Percentiles rank a stretch among this genome's conserved stretches.
phyloP scores from a whole-genome alignment of 129 eudicot species.

The Mikania micrantha region DNA sequence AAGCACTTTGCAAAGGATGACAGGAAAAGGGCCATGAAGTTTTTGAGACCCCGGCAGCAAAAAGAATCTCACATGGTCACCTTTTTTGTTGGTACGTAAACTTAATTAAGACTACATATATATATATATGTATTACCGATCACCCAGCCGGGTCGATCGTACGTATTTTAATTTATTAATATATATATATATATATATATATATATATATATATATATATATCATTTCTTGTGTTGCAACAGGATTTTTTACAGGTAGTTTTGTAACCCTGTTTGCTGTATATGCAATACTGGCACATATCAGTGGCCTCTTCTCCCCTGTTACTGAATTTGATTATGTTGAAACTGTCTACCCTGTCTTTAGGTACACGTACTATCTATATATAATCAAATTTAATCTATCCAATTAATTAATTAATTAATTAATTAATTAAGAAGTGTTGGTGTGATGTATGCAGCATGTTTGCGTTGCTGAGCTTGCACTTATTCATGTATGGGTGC shows the following conservation, averaged over 20 bases:
- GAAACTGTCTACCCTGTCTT: constrained; percentile 91
- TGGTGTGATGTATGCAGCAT: constrained; percentile 37
- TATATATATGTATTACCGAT: too few species aligned
- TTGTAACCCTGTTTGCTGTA: constrained; percentile 61
- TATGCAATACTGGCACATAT: constrained; percentile 83
- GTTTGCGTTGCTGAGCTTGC: constrained; percentile 87
- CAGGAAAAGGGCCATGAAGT: constrained; percentile 96
- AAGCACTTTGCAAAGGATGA: constrained; percentile 86
- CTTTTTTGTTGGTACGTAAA: constrained; percentile 68
- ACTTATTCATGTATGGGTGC: constrained; percentile 92
- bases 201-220: background rate
- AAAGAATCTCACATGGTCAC: constrained; percentile 94
- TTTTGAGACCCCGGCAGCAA: constrained; percentile 70
- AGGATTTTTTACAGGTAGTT: constrained; percentile 93
- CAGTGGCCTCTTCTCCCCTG: constrained; percentile 71
- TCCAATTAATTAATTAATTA: too few species aligned
- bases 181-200: too few species aligned
- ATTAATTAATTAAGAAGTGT: too few species aligned
- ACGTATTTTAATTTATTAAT: too few species aligned
- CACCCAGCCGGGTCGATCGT: too few species aligned
- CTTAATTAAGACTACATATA: too few species aligned
- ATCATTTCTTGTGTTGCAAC: constrained; percentile 2
- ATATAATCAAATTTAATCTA: background rate
- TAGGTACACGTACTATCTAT: constrained; percentile 67
- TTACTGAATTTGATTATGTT: constrained; percentile 47